Base-by-base conservation (phyloP, 1,139 yeast genomes). In the Zygosaccharomyces pseudobailii region DNA sequence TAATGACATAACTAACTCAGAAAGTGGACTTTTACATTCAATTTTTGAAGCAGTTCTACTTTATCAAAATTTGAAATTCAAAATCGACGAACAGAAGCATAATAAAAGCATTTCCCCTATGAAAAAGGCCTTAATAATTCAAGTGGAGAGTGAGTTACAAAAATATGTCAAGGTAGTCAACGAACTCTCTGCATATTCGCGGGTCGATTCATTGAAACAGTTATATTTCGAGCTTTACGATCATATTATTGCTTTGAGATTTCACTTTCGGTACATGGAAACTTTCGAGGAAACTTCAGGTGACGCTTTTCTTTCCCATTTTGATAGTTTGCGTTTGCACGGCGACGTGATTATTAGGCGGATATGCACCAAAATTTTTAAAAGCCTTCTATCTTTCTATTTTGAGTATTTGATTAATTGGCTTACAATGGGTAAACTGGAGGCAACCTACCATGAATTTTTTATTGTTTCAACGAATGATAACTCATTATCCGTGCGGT, bases 11-110 rank as follows among this genome's bases (percentile, higher is more conserved):
- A 78, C 82, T 22, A 76, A 75, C 51, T 79, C 90, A 21, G 71
- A 79, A 33, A 72, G 84, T 35, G 80, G 82, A 0, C 57, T 83
- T 23, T 63, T 87, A 31, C 79, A 76, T 47, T 69, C 73, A 42
- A 68, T 87, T 1, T 69, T 85, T 39, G 97, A 90, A 63, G 83
- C 88, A 2, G 94, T 89, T 0, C 66, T 90, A 37, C 68, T 88
- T 6, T 87, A 79, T 66, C 75, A 74, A 48, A 67, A 69, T 46
- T 64, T 87, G 35, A 63, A 65, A 9, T 46, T 52, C 1, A 63
- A 63, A 28, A 59, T 73, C n/a, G 74, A 70, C 31, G 41, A 27
- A 20, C 27, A 51, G 19, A 52, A 66, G 47, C 63, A 63, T 52
- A 54, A 55, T 43, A 50, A 57, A 38, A 46, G 56, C 54, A 53